phyloP scores from a whole-genome alignment of 2,329 filamentous ascomycete genomes.

The Ophidiomyces ophidiicola region DNA sequence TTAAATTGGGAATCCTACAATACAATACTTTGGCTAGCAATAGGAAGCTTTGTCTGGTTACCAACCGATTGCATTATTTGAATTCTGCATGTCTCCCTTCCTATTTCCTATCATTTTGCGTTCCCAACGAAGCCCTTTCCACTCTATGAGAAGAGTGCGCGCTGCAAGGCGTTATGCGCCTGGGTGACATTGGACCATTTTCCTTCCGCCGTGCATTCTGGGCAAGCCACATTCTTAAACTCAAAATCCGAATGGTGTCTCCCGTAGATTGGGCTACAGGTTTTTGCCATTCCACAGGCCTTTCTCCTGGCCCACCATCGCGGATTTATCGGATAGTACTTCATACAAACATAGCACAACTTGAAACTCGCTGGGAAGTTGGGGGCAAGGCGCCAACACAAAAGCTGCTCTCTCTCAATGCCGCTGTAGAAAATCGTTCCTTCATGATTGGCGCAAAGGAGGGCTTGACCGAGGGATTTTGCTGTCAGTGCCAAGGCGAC shows the following conservation, averaged over 20 bases:
- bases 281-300: conserved; percentile 4
- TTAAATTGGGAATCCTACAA: not conserved
- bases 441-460: not conserved
- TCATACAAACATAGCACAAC: conserved; percentile 12
- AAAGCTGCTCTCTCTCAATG: conserved; percentile 8
- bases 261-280: conserved; percentile 12
- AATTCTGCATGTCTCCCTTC: not conserved
- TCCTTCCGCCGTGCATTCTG: conserved; percentile 13
- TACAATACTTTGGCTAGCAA: not conserved
- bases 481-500: conserved; percentile 12
- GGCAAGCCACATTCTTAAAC: conserved; percentile 12
- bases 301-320: conserved; percentile 10
- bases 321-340: conserved; percentile 11
- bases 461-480: conserved; percentile 10
- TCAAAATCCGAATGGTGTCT: conserved; percentile 9
- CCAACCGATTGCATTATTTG: not conserved
- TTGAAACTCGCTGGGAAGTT: conserved; percentile 6
- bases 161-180: conserved; percentile 9
- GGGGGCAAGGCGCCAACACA: conserved; percentile 11
- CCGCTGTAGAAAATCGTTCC: conserved; percentile 9
- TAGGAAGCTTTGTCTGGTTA: not conserved
- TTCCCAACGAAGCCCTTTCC: not conserved
- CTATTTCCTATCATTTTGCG: not conserved
- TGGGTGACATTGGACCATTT: conserved; percentile 7
- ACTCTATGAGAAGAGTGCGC: not conserved